Evolutionary conservation across 2,329 filamentous ascomycete genomes (phyloP).

Genomic region (Curvularia verruculosa): DNA sequence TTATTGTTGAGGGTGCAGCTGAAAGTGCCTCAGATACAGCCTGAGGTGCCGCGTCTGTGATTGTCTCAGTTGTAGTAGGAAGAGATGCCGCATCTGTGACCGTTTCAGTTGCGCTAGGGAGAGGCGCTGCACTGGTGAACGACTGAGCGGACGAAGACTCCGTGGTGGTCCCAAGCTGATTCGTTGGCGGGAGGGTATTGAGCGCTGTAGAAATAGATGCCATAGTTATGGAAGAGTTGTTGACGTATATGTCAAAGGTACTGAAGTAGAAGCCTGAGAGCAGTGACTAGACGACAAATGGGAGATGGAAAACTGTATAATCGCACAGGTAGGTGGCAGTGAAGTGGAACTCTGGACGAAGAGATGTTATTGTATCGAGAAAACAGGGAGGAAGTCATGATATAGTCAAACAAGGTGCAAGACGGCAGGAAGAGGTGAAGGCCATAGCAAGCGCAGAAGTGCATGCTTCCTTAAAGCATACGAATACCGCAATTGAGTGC

Average conservation of each 20-base stretch:
- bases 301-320: neutral
- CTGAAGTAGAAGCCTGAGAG: neutral
- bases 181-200: neutral
- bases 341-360: neutral
- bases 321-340: slow-evolving; percentile 3
- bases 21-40: neutral
- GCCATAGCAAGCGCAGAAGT: neutral
- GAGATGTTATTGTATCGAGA: neutral
- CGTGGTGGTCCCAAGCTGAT: neutral
- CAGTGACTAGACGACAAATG: neutral
- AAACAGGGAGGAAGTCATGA: slow-evolving; percentile 3
- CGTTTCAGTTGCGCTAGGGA: neutral
- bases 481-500: neutral
- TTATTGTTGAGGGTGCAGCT: neutral
- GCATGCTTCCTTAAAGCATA: neutral
- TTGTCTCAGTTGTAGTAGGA: neutral
- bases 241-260: slow-evolving; percentile 4
- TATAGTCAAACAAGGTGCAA: neutral
- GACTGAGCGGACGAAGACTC: neutral
- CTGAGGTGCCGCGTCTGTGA: neutral
- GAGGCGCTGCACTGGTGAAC: neutral
- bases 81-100: neutral
- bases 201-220: neutral
- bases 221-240: slow-evolving; percentile 1
- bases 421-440: slow-evolving; percentile 1